Base-by-base conservation (phyloP, 345 rosid genomes). In the Psidium guajava region DNA sequence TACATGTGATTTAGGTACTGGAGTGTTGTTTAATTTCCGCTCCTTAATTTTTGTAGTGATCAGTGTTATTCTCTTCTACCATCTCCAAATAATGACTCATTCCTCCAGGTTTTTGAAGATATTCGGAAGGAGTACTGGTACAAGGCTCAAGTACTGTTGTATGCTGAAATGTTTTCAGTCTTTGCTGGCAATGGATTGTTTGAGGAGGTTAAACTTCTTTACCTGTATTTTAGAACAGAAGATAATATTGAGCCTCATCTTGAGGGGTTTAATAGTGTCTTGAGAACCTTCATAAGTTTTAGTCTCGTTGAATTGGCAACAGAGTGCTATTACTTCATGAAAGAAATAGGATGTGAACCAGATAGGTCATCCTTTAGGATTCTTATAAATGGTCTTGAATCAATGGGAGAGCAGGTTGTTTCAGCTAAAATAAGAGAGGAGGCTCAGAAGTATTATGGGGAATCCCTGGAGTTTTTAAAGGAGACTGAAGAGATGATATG, bases 41-140 rank as follows among this genome's bases (percentile, higher is more conserved):
- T 20, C 25, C 0, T 0, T 69, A 69, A 32, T 69, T 69, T 18
- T 49, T 77, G 55, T 25, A 54, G 6, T 9, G 16, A 49, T 52
- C 6, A 18, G 5, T 32, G 12, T 0, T 12, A 53, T 42, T 27
- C 53, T 42, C 74, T 0, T 9, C 82, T 61, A 61, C 9, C 18
- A 8, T 22, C 51, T 83, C 27, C 53, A 12, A 83, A 1, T 51
- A 49, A 82, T 25, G 7, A 25, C n/a, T 85, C 47, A 36, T 53
- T 83, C 49, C 21, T 20, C 11, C 85, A 94, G 98, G 98, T 94
- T 80, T 96, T 93, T n/a, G 92, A 91, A 86, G 94, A 94, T 84
- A 88, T 95, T 85, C 91, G 93, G 69, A 91, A 85, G 83, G 98
- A 96, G 91, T 80, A 87, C 64, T 95, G 98, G 98, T 95, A 94